phyloP scores from a whole-genome alignment of 2,329 filamentous ascomycete species.

The Macroventuria anomochaeta region DNA sequence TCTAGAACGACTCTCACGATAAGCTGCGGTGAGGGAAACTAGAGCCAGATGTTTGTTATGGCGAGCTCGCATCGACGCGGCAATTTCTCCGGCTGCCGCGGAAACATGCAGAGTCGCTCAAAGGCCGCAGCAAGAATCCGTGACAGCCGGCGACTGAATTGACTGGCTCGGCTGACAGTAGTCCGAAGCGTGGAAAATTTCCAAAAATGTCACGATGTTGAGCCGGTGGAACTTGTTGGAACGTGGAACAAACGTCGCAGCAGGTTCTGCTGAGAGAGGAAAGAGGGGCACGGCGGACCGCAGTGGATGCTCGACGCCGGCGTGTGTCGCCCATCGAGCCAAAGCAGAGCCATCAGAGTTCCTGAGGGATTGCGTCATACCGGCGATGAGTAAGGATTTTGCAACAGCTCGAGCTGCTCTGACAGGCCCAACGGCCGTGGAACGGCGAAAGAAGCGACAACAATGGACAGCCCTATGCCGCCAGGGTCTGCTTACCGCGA shows the following conservation, averaged over 20 bases:
- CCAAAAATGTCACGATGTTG: conserved; percentile 17
- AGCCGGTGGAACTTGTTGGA: conserved; percentile 20
- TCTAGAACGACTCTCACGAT: conserved; percentile 12
- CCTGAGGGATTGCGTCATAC: conserved; percentile 21
- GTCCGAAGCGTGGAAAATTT: conserved; percentile 23
- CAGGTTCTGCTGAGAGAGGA: conserved; percentile 13
- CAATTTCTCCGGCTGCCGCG: conserved; percentile 17
- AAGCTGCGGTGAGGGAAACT: conserved; percentile 12
- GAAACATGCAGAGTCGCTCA: conserved; percentile 15
- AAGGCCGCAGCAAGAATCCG: conserved; percentile 16
- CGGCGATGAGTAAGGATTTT: conserved; percentile 15
- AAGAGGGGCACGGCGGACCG: conserved; percentile 17
- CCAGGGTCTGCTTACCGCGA: conserved; percentile 29
- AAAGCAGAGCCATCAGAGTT: conserved; percentile 2
- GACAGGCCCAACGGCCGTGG: conserved; percentile 18
- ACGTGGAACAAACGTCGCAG: conserved; percentile 11
- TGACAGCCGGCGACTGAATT: conserved; percentile 16
- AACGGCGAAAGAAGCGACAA: conserved; percentile 17
- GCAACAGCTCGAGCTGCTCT: conserved; percentile 7
- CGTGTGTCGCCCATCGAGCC: conserved; percentile 17
- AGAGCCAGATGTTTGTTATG: conserved; percentile 1
- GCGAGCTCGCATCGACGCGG: conserved; percentile 15
- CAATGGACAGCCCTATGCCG: conserved; percentile 15
- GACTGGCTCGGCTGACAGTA: conserved; percentile 29
- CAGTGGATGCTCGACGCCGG: conserved; percentile 16